Evolutionary conservation across 176 grass and related monocot species (phyloP).

Genomic region (Oryza longistaminata): DNA sequence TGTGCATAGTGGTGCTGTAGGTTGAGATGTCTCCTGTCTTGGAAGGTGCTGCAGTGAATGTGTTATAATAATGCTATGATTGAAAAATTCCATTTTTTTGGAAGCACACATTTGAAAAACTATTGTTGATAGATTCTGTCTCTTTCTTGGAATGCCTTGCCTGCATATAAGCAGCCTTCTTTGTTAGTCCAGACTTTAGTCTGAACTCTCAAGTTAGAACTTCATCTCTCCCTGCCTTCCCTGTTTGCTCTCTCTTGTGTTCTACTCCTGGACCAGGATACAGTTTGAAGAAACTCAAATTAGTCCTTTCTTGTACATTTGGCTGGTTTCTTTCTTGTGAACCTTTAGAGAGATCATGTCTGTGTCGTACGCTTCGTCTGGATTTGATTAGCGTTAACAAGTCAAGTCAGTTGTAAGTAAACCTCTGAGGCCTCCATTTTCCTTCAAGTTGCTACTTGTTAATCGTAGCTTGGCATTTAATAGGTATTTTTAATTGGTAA

Average conservation of each 20-base stretch:
- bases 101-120: constrained; percentile 6
- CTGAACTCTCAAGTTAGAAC: background rate
- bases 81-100: background rate
- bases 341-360: background rate
- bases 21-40: constrained; percentile 54
- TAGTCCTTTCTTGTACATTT: background rate
- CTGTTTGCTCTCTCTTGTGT: background rate
- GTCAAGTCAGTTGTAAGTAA: background rate
- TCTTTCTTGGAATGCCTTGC: constrained; percentile 12
- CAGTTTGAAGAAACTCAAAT: background rate
- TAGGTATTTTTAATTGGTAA: constrained; percentile 15
- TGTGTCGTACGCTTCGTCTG: background rate
- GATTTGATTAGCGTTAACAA: background rate
- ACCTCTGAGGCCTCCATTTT: background rate
- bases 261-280: background rate
- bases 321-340: background rate
- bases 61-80: constrained; percentile 11
- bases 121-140: constrained; percentile 17
- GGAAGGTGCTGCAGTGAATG: constrained; percentile 26
- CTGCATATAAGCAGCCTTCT: constrained; percentile 35
- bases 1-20: constrained; percentile 22
- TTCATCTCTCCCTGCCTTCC: background rate
- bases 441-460: background rate
- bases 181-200: constrained; percentile 11
- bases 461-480: background rate